A percentile compares a stretch with the other conserved stretches of the same genome.
phyloP scores from a whole-genome alignment of 495 filamentous ascomycete genomes.

The Saxispiralis lemnorum region DNA sequence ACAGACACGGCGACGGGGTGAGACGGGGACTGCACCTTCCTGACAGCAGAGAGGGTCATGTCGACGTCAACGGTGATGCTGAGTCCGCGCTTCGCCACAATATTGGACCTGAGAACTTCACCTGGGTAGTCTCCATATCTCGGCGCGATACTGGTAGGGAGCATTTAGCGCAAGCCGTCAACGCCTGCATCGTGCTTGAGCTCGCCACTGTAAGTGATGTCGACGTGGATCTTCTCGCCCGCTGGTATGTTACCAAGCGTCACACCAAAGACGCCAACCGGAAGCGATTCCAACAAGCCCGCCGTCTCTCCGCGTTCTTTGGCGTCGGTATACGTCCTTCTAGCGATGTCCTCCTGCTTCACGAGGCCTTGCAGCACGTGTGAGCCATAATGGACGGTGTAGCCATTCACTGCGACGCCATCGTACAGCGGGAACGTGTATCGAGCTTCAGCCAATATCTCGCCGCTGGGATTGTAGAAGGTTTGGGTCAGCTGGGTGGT shows the following conservation, averaged over 20 bases:
- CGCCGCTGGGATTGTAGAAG: slow-evolving; percentile 35
- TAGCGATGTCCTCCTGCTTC: slow-evolving; percentile 42
- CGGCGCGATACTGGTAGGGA: slow-evolving; percentile 45
- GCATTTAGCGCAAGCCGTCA: slow-evolving; percentile 45
- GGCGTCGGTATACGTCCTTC: slow-evolving; percentile 35
- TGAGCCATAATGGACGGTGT: slow-evolving; percentile 37
- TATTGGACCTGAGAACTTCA: slow-evolving; percentile 11
- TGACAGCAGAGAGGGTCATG: slow-evolving; percentile 38
- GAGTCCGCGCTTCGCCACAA: slow-evolving; percentile 26
- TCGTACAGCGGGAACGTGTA: slow-evolving; percentile 56
- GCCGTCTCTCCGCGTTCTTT: slow-evolving; percentile 39
- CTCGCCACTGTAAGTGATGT: slow-evolving; percentile 48
- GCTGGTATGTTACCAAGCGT: slow-evolving; percentile 46
- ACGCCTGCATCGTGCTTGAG: slow-evolving; percentile 46
- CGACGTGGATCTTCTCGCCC: slow-evolving; percentile 32
- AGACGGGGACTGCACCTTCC: slow-evolving; percentile 43
- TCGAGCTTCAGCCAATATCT: slow-evolving; percentile 32
- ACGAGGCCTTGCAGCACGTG: slow-evolving; percentile 38
- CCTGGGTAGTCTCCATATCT: slow-evolving; percentile 38
- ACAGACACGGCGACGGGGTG: slow-evolving; percentile 48
- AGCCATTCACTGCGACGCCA: slow-evolving; percentile 45
- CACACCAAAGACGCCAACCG: slow-evolving; percentile 45
- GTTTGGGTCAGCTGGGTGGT: slow-evolving; percentile 43
- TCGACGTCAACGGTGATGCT: slow-evolving; percentile 42
- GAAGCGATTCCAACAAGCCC: slow-evolving; percentile 42